Evolutionary conservation across 805 yeast species (phyloP).

Genomic region (Teunomyces lycoperdinae): DNA sequence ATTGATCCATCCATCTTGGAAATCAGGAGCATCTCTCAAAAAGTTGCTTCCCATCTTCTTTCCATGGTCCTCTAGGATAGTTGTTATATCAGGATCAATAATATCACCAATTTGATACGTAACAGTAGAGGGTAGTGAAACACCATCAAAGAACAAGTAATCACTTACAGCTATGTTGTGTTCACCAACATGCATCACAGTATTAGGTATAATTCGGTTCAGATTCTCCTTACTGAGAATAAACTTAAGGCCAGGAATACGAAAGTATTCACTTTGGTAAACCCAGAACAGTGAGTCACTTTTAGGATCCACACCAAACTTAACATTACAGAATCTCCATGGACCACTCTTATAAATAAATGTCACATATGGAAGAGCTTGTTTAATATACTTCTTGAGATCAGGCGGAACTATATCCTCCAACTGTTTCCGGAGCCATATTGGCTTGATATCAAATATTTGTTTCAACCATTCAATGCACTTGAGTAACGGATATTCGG

Average conservation of each 20-base stretch:
- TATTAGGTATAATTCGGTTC: slow-evolving; percentile 24
- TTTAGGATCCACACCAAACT: slow-evolving; percentile 76
- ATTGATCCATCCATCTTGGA: slow-evolving; percentile 79
- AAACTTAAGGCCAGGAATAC: slow-evolving; percentile 39
- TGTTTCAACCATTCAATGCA: slow-evolving; percentile 43
- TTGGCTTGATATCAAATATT: slow-evolving; percentile 69
- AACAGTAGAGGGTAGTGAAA: slow-evolving; percentile 61
- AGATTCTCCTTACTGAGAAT: slow-evolving; percentile 5
- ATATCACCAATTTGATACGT: slow-evolving; percentile 80
- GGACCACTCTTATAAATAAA: slow-evolving; percentile 88
- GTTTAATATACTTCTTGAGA: slow-evolving; percentile 50
- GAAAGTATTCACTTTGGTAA: slow-evolving; percentile 85
- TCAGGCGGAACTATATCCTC: slow-evolving; percentile 50
- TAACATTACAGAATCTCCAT: slow-evolving; percentile 85
- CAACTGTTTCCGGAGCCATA: slow-evolving; percentile 81
- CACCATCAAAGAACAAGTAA: slow-evolving; percentile 67
- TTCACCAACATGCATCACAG: slow-evolving; percentile 14
- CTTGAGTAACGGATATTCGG: slow-evolving; percentile 33
- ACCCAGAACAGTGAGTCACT: slow-evolving; percentile 49
- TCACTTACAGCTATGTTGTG: slow-evolving; percentile 24
- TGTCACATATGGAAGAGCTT: slow-evolving; percentile 81
- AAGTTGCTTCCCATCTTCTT: slow-evolving; percentile 35
- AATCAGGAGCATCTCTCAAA: slow-evolving; percentile 34
- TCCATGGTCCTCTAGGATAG: slow-evolving; percentile 35
- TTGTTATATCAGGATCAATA: slow-evolving; percentile 56